Evolutionary conservation across 148 eudicot species (phyloP), one percentile per base, ranked within the genome.

Genomic region (Chenopodium suecicum): DNA sequence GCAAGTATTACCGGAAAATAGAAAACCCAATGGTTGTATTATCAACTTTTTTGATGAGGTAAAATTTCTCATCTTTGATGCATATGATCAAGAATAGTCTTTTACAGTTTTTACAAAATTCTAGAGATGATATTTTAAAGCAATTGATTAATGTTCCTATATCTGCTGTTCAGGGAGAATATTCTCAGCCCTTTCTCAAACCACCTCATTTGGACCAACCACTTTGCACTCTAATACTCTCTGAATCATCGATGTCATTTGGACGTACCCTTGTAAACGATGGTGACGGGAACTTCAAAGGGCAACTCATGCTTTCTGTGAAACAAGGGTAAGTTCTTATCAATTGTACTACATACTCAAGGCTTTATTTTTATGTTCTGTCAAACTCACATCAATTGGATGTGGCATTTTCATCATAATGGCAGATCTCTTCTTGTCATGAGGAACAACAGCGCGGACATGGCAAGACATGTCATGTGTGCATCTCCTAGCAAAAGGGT

Each of bases 161-260:
- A 22, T 62, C 41, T 74, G 79, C 13, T 78, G 50, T 81, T 32
- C n/a, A 94, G 99, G 97, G 92, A 62, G 99, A 96, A 69, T 91
- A 85, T 74, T 96, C 98, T 32, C 99, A 94, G 83, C 99, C 99
- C 75, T 96, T 89, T 37, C 88, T 91, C 70, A 92, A 94, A 87
- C 99, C 99, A 41, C 99, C 99, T 75, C 99, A 96, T 85, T 75
- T 96, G 88, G 99, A 96, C 73, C 97, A 94, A 85, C 95, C 97
- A 9, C 80, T 96, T 52, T 91, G 93, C 62, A 91, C 92, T 20
- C 84, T 96, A 41, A 79, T 92, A 83, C 97, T 96, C 56, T 89
- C 97, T 10, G 93, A 94, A 84, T 89, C 97, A 73, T 89, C 86
- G 17, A 86, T 96, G 90, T 98, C 97, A 48, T 96, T 91, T 83